Evolutionary conservation across 345 rosid genomes (phyloP).

Genomic region (Turritis glabra): DNA sequence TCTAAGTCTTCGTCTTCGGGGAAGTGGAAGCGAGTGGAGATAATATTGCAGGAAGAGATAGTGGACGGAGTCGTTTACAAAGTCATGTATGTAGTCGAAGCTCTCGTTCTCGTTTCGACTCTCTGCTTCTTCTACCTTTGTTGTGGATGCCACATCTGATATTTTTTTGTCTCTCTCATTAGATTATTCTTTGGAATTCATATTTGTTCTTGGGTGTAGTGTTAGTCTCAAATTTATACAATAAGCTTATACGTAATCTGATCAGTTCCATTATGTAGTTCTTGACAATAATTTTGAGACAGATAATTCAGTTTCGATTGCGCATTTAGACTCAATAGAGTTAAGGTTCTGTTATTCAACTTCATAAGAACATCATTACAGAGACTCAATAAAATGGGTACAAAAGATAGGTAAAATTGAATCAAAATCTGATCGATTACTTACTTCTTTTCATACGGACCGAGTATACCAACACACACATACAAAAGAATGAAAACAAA

Average conservation of each 20-base stretch:
- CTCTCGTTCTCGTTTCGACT: conserved; percentile 60
- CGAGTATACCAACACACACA: neutral
- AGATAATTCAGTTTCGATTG: neutral
- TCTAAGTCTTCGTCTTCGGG: conserved; percentile 29
- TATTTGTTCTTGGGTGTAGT: neutral
- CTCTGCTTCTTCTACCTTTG: conserved; percentile 76
- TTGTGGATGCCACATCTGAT: conserved; percentile 68
- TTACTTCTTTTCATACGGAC: neutral
- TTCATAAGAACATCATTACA: neutral
- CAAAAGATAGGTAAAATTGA: neutral
- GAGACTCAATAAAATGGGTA: neutral
- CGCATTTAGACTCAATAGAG: neutral
- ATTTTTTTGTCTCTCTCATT: neutral
- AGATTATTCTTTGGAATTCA: conserved; percentile 12
- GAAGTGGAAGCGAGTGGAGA: conserved; percentile 41
- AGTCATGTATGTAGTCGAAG: conserved; percentile 60
- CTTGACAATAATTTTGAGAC: neutral
- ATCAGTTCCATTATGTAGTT: neutral
- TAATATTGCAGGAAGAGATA: conserved; percentile 34
- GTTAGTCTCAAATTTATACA: neutral
- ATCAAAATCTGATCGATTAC: neutral
- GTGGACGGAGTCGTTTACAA: conserved; percentile 56
- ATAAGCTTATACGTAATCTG: conserved; percentile 4
- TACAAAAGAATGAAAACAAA: neutral
- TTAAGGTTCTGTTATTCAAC: neutral